A percentile compares a stretch with the other conserved stretches of the same genome.
Conservation (phyloP, 148 eudicot species). For the Rhododendron ovatum region DNA sequence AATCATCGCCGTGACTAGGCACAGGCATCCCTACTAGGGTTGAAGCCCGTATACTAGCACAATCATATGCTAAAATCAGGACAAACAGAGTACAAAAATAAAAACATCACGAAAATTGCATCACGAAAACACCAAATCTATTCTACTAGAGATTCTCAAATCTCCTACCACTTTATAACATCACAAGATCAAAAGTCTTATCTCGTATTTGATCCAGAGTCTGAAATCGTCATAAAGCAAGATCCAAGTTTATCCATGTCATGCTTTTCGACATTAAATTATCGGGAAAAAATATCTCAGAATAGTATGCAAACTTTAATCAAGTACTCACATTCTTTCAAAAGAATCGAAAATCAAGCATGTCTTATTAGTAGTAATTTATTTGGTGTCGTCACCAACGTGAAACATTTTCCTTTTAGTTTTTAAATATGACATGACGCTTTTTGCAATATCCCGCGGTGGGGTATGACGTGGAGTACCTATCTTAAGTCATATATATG, state of each 20-base stretch:
- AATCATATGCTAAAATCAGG: not conserved
- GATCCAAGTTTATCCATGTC: not conserved
- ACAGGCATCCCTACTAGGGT: not conserved
- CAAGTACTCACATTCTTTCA: not conserved
- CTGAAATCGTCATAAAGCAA: not conserved
- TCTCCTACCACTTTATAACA: not conserved
- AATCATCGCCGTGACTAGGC: not conserved
- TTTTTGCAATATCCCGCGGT: not conserved
- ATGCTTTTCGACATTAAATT: not conserved
- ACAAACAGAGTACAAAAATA: not conserved
- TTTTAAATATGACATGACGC: not conserved
- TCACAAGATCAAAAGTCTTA: not conserved
- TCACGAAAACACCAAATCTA: not conserved
- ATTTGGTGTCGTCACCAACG: constrained; percentile 8
- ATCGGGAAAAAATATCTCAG: not conserved
- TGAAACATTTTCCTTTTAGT: not conserved
- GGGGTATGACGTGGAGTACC: constrained; percentile 28
- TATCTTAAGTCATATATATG: constrained; percentile 17
- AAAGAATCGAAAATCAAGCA: not conserved
- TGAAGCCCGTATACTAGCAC: not conserved
- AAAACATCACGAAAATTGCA: not conserved
- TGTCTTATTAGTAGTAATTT: not conserved
- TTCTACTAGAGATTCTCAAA: not conserved
- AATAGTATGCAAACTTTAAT: not conserved
- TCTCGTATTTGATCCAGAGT: not conserved